A percentile compares a stretch with the other conserved stretches of the same genome.
phyloP scores from a whole-genome alignment of 1,284 basidiomycete genomes.

The Tremellales sp. region DNA sequence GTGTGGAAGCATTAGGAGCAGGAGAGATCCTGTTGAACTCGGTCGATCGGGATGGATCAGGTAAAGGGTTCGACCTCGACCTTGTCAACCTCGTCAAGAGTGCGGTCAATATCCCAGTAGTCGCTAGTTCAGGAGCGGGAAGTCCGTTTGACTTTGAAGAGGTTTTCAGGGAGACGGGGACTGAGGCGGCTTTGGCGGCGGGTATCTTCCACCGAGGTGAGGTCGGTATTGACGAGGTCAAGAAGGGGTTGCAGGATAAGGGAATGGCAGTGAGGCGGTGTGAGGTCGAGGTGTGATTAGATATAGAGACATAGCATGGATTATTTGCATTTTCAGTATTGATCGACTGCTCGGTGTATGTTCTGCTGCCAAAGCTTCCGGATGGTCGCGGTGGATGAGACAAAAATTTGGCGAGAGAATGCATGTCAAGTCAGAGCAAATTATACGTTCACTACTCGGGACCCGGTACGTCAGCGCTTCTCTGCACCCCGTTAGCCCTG shows the following conservation, averaged over 20 bases:
- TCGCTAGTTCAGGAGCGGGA: conserved; percentile 93
- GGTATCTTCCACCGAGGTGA: conserved; percentile 95
- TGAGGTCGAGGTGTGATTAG: conserved; percentile 3
- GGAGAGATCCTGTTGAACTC: conserved; percentile 95
- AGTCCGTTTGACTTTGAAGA: conserved; percentile 74
- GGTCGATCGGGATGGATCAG: conserved; percentile 94
- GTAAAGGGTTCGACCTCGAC: conserved; percentile 86
- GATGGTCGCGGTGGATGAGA: no score
- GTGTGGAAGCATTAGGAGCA: conserved; percentile 83
- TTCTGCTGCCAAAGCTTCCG: no score
- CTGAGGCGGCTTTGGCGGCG: conserved; percentile 91
- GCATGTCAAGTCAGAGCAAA: no score
- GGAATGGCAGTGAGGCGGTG: conserved; percentile 50
- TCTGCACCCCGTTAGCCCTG: neutral
- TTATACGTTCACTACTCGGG: no score
- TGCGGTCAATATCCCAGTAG: conserved; percentile 82
- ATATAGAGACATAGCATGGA: no score
- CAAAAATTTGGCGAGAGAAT: no score
- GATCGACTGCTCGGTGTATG: no score
- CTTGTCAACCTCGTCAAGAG: conserved; percentile 72
- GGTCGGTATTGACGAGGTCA: conserved; percentile 67
- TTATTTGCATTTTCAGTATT: no score
- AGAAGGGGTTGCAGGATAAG: conserved; percentile 55
- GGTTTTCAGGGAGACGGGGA: conserved; percentile 72
- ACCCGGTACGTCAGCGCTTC: neutral